Evolutionary conservation across 2,329 filamentous ascomycete genomes (phyloP), one percentile per base, ranked within the genome.

Genomic region (Fusarium liriodendri): DNA sequence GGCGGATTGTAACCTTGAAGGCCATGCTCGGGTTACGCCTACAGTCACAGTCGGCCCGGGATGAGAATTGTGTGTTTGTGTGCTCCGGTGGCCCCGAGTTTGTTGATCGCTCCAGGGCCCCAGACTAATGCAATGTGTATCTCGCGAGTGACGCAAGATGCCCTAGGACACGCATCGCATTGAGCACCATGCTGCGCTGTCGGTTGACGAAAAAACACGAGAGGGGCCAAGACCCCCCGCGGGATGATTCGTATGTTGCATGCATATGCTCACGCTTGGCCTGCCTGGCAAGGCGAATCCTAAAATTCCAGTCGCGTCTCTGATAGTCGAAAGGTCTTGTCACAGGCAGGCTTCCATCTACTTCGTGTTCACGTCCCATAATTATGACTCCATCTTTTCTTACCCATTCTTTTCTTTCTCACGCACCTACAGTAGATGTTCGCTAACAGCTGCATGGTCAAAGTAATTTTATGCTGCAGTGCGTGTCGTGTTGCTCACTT

Each of bases 41-140:
- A 50, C 11, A 73, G 67, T 74, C 71, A 55, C 14, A 73, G 67
- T 74, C 71, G 71, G 71, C 47, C 71, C 71, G 67, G 71, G 54
- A 29, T 35, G 45, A 32, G 47, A 32, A 32, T 35, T 57, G 60
- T 64, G 38, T 59, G 42, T 57, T n/a, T 5, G 47, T 52, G 29
- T 40, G 45, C 66, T 67, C 71, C 70, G 70, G 40, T 18, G 45
- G 32, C 42, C 59, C 71, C 71, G 67, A 32, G 60, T 62, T 52
- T 29, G 27, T 29, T 29, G 27, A 29, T 29, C 27, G 27, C 27
- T 29, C 27, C 27, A 29, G 22, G 20, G 20, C 42, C 42, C 42
- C 40, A 62, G 59, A 37, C 42, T 54, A 62, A 54, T 62, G 60
- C 52, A 47, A 55, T 45, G 52, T 35, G 38, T 35, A 27, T 64